Evolutionary conservation across 2,329 filamentous ascomycete species (phyloP).

Genomic region (Trichoderma pleuroti): DNA sequence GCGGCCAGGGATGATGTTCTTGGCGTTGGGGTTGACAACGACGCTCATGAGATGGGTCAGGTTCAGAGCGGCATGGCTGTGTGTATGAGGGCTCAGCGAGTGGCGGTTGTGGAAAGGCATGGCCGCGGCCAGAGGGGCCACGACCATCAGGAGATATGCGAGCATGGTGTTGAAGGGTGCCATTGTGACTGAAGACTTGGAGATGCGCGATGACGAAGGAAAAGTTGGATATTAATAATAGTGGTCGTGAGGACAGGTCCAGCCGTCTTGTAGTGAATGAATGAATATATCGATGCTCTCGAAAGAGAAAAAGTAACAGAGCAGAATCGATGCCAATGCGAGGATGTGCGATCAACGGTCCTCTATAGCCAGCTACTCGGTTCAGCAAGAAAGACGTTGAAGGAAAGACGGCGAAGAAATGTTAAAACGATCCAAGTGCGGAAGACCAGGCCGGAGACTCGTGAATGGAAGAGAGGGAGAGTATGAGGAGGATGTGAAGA

Average conservation of each 20-base stretch:
- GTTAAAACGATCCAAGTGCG: conserved; percentile 3
- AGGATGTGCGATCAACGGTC: conserved; percentile 33
- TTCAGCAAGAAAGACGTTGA: conserved; percentile 24
- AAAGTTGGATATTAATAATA: conserved; percentile 1
- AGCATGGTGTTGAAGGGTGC: conserved; percentile 27
- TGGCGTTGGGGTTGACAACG: conserved; percentile 48
- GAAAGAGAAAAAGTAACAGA: background rate
- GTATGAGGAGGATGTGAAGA: background rate
- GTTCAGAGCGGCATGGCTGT: background rate
- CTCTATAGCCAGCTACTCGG: conserved; percentile 28
- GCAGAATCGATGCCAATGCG: conserved; percentile 13
- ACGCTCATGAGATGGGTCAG: conserved; percentile 26
- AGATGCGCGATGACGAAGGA: background rate
- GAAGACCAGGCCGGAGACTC: conserved; percentile 16
- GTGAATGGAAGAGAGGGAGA: conserved; percentile 18
- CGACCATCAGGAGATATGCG: conserved; percentile 25
- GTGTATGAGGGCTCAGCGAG: background rate
- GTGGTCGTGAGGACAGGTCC: conserved; percentile 13
- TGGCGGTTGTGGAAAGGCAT: conserved; percentile 23
- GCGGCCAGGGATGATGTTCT: conserved; percentile 50
- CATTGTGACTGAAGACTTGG: conserved; percentile 22
- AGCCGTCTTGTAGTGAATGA: conserved; percentile 1
- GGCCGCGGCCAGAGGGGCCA: conserved; percentile 28
- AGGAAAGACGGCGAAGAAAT: conserved; percentile 21
- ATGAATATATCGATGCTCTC: background rate